Percentiles rank a stretch among this genome's conserved stretches.
These are phyloP conservation scores for Candida ulmi DNA, from an alignment of 805 yeast species.

Conservation along the genomic window DNA sequence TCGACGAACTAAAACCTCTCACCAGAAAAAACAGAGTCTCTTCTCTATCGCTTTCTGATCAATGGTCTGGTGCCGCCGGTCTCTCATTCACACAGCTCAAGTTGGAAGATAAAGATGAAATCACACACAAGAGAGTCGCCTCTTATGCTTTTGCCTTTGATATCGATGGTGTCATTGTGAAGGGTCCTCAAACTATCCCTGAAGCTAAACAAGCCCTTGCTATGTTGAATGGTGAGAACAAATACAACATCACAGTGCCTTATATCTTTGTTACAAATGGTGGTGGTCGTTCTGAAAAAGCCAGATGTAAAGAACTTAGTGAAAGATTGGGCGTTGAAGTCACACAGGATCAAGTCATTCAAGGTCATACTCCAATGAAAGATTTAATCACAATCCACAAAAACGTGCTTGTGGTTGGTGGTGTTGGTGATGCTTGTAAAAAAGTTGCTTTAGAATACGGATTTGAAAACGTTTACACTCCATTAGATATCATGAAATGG, in stretches of 20 bases:
- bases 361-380: constrained; percentile 92
- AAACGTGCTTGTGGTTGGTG: constrained; percentile 84
- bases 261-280: constrained; percentile 87
- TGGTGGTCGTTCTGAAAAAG: constrained; percentile 79
- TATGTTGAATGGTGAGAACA: constrained; percentile 71
- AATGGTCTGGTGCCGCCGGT: constrained; percentile 43
- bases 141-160: constrained; percentile 89
- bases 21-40: constrained; percentile 59
- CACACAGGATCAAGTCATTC: constrained; percentile 76
- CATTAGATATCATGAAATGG: constrained; percentile 80
- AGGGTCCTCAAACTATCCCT: constrained; percentile 81
- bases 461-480: constrained; percentile 74
- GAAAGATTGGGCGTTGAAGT: constrained; percentile 54
- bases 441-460: constrained; percentile 82
- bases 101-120: constrained; percentile 36
- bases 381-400: constrained; percentile 64
- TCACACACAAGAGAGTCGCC: constrained; percentile 70
- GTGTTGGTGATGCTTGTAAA: constrained; percentile 79
- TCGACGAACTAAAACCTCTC: constrained; percentile 59
- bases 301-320: constrained; percentile 66
- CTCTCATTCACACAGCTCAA: constrained; percentile 15
- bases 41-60: constrained; percentile 65
- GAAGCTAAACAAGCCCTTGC: constrained; percentile 71
- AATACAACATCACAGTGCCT: constrained; percentile 73
- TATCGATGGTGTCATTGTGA: constrained; percentile 84